Base-by-base conservation (phyloP, 805 yeast genomes). In the Lipomyces starkeyi region DNA sequence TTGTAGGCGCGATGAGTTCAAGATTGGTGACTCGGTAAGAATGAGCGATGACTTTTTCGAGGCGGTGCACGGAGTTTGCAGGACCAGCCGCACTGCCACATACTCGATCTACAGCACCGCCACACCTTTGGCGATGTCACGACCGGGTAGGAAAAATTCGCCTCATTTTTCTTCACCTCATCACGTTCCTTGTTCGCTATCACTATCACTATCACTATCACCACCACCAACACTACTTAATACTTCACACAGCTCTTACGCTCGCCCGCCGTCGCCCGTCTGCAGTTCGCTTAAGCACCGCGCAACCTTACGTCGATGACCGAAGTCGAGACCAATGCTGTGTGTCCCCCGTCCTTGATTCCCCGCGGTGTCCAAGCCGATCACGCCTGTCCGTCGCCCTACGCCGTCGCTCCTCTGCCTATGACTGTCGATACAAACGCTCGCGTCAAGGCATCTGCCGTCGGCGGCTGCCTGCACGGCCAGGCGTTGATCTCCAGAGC, bases 311-410 rank as follows among this genome's bases (percentile, higher is more conserved):
- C 62, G 70, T 67, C 69, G 71, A 68, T 68, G 71, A 68, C 71
- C 37, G 71, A 68, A 65, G 71, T 68, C 71, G 71, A 68, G 68
- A 62, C 68, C 59, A 68, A 68, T 68, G 71, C 71, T 68, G 63
- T 68, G 69, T 61, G 71, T 68, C 61, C 71, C 71, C 62, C 69
- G 69, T 55, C 71, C 71, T 60, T 68, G 71, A 67, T 60, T 59
- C 58, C 62, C 35, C 57, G 40, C 70, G 60, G 61, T 62, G 22
- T 27, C 61, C 34, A 27, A 34, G 3, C 35, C 67, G 63, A 37
- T 57, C 61, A 55, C 56, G 43, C 63, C 58, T 9, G 40, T 17
- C 27, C 43, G 20, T 8, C 37, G 29, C 32, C 25, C 52, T n/a
- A 29, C 27, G 17, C 64, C 58, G 27, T 52, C 34, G 29, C 67